Percentiles rank a stretch among this genome's conserved stretches.
These are phyloP conservation scores for Lasiosphaeriaceae sp. DNA, from an alignment of 495 filamentous ascomycete species.

Conservation along the genomic window DNA sequence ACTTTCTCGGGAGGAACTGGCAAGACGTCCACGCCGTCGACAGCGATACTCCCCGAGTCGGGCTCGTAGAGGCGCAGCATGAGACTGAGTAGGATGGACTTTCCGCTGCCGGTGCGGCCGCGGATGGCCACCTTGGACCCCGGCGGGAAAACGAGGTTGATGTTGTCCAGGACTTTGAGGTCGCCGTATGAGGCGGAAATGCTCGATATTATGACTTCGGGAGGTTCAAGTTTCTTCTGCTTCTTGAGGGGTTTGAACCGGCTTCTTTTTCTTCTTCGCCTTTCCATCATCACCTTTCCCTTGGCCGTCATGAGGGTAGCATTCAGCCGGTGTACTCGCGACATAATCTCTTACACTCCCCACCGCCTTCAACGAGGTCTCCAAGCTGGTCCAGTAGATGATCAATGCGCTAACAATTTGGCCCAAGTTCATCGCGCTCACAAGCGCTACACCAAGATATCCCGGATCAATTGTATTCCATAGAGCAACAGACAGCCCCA, in stretches of 20 bases:
- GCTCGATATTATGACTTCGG: conserved; percentile 44
- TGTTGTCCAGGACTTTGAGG: conserved; percentile 24
- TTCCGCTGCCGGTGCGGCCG: conserved; percentile 49
- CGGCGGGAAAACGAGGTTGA: conserved; percentile 10
- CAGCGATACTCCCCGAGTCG: conserved; percentile 53
- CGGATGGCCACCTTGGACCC: conserved; percentile 17
- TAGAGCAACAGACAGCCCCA: conserved; percentile 38
- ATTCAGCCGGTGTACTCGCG: conserved; percentile 45
- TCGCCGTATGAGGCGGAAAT: conserved; percentile 35
- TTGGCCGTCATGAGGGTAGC: conserved; percentile 39
- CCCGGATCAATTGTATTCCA: conserved; percentile 28
- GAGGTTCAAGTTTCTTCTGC: too few relatives aligned
- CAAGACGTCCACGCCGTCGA: conserved; percentile 43
- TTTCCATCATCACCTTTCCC: conserved; percentile 25
- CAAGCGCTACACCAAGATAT: conserved; percentile 36
- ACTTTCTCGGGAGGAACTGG: conserved; percentile 40
- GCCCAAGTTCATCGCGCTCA: conserved; percentile 34
- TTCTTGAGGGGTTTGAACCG: conserved; percentile 32
- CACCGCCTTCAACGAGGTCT: conserved; percentile 42
- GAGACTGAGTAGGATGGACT: conserved; percentile 81
- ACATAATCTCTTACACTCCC: conserved; percentile 57
- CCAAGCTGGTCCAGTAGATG: conserved; percentile 35
- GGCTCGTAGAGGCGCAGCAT: conserved; percentile 90
- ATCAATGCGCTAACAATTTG: conserved; percentile 33
- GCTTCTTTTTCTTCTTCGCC: too few relatives aligned